These are phyloP conservation scores for Phaffia tasmanica DNA, from an alignment of 768 basidiomycete species.

Conservation along the genomic window DNA sequence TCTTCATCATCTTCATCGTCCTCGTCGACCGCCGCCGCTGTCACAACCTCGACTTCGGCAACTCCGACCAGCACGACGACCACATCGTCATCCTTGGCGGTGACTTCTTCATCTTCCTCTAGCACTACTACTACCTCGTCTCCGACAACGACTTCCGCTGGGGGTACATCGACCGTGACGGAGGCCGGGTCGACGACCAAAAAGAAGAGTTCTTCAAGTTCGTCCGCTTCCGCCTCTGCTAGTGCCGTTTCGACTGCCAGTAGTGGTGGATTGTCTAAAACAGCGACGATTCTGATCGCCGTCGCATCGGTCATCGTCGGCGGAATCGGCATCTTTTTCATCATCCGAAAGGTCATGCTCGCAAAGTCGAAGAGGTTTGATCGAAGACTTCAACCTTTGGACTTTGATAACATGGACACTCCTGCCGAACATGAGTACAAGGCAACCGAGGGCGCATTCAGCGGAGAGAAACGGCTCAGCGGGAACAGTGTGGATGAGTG, in stretches of 20 bases:
- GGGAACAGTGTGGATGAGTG: too few species aligned
- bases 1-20: too few species aligned
- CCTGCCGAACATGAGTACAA: constrained; percentile 3
- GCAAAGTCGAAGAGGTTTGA: constrained; percentile 1
- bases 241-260: constrained; percentile 27
- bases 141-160: too few species aligned
- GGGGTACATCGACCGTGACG: too few species aligned
- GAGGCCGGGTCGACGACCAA: too few species aligned
- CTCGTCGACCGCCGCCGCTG: too few species aligned
- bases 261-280: neutral
- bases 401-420: constrained; percentile 5
- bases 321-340: neutral
- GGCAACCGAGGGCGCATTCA: constrained; percentile 2
- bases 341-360: constrained; percentile 7
- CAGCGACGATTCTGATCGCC: constrained; percentile 1
- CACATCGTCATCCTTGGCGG: too few species aligned
- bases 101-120: too few species aligned
- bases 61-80: too few species aligned
- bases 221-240: constrained; percentile 25
- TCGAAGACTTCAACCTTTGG: constrained; percentile 4
- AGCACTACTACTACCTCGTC: too few species aligned
- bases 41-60: too few species aligned
- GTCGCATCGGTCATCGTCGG: constrained; percentile 2
- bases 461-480: neutral
- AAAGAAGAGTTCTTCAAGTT: constrained; percentile 24